Percentiles rank a stretch among this genome's conserved stretches.
Conservation (phyloP, 2,329 filamentous ascomycete genomes). For the Epichloe aotearoae region DNA sequence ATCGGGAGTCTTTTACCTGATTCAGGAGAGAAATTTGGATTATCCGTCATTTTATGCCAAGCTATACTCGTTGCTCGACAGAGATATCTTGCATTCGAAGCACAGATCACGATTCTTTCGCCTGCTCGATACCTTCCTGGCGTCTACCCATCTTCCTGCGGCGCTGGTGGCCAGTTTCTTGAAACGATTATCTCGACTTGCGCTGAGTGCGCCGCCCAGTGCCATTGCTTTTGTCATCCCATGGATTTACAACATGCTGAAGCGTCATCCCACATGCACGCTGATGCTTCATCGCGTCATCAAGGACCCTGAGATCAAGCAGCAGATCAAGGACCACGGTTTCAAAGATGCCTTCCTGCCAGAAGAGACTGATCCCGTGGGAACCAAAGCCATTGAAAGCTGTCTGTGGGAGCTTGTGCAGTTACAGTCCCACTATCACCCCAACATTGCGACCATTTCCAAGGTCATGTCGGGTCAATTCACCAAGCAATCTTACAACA, state of each 20-base stretch:
- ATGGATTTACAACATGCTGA: slow-evolving; percentile 91
- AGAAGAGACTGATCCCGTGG: slow-evolving; percentile 67
- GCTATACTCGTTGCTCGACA: slow-evolving; percentile 83
- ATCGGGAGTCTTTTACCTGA: slow-evolving; percentile 89
- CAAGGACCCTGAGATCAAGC: slow-evolving; percentile 42
- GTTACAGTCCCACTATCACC: slow-evolving; percentile 86
- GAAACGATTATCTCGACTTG: slow-evolving; percentile 76
- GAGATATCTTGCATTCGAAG: slow-evolving; percentile 79
- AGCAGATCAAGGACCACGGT: slow-evolving; percentile 46
- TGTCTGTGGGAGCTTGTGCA: slow-evolving; percentile 91
- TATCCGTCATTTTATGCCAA: slow-evolving; percentile 91
- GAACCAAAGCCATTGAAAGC: slow-evolving; percentile 79
- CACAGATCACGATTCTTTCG: slow-evolving; percentile 90
- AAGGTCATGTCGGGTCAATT: slow-evolving; percentile 95
- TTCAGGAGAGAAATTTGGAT: slow-evolving; percentile 85
- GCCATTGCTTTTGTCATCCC: slow-evolving; percentile 82
- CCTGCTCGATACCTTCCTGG: slow-evolving; percentile 78
- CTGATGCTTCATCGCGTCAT: slow-evolving; percentile 87
- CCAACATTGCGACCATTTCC: slow-evolving; percentile 86
- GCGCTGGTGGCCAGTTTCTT: slow-evolving; percentile 89
- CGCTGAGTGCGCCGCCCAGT: slow-evolving; percentile 77
- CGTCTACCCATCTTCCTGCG: slow-evolving; percentile 83
- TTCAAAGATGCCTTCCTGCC: slow-evolving; percentile 63
- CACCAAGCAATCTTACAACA: slow-evolving; percentile 84
- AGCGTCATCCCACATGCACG: slow-evolving; percentile 76